These are phyloP conservation scores for Nicotiana otophora DNA, from an alignment of 257 asterid genomes.

Conservation along the genomic window DNA sequence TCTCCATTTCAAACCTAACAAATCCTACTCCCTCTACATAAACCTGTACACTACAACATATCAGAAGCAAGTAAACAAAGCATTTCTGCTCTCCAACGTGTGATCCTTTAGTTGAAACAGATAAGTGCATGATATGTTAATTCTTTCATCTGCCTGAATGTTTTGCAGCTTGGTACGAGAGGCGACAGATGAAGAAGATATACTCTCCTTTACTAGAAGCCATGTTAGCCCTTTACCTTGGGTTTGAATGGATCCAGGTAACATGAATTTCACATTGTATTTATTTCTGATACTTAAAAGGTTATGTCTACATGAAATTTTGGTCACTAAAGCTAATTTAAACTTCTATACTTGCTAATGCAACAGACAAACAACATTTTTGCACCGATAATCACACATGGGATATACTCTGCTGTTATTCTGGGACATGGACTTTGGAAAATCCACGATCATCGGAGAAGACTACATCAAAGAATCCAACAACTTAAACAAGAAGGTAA, in stretches of 20 bases:
- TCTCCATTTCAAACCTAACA: no score
- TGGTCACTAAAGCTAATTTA: not conserved
- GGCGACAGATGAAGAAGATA: conserved; percentile 91
- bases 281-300: not conserved
- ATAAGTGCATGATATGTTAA: not conserved
- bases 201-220: conserved; percentile 87
- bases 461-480: conserved; percentile 69
- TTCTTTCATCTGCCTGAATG: not conserved
- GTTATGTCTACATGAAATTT: not conserved
- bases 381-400: conserved; percentile 84
- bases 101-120: no score
- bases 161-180: conserved; percentile 84
- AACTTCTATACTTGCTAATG: not conserved
- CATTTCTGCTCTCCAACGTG: no score
- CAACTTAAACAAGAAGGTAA: conserved; percentile 53
- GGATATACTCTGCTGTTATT: conserved; percentile 78
- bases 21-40: no score
- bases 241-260: conserved; percentile 97
- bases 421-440: conserved; percentile 95
- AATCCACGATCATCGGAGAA: conserved; percentile 73
- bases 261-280: not conserved
- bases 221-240: conserved; percentile 82
- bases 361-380: conserved; percentile 75
- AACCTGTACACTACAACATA: no score
- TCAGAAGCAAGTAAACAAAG: no score